Evolutionary conservation across 768 basidiomycete species (phyloP).

Genomic region (Cystofilobasidium capitatum): DNA sequence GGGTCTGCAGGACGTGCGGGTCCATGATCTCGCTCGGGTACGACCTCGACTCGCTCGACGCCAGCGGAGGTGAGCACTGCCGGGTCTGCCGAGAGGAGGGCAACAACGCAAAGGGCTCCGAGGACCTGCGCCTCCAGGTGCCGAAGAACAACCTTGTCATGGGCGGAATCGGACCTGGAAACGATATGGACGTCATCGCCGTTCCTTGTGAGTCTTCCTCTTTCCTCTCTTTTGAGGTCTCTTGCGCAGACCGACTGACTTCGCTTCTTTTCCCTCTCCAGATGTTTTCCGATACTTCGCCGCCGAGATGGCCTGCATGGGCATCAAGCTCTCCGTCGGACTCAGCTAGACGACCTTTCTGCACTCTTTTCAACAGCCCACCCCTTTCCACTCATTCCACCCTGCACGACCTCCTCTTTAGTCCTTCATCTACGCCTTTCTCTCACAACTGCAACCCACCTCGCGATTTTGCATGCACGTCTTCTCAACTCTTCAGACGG

Average conservation of each 20-base stretch:
- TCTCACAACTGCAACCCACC: not conserved
- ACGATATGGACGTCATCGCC: conserved; percentile 80
- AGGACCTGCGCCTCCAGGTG: conserved; percentile 57
- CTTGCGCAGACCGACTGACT: not conserved
- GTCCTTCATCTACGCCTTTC: not conserved
- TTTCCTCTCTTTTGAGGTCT: not conserved
- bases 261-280: conserved; percentile 13
- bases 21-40: conserved; percentile 92
- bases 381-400: not conserved
- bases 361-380: not conserved
- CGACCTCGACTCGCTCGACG: conserved; percentile 55
- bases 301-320: conserved; percentile 94
- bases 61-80: conserved; percentile 80
- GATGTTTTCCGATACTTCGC: conserved; percentile 40
- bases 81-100: conserved; percentile 72
- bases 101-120: conserved; percentile 52
- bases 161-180: conserved; percentile 48
- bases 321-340: conserved; percentile 52
- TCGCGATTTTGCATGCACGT: not conserved
- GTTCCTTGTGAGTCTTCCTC: conserved; percentile 57
- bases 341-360: conserved; percentile 1
- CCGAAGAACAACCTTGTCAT: conserved; percentile 51
- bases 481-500: not conserved
- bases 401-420: not conserved
- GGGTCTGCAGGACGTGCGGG: conserved; percentile 96